phyloP scores from a whole-genome alignment of 2,329 filamentous ascomycete species.

The Curvularia eragrostidis region DNA sequence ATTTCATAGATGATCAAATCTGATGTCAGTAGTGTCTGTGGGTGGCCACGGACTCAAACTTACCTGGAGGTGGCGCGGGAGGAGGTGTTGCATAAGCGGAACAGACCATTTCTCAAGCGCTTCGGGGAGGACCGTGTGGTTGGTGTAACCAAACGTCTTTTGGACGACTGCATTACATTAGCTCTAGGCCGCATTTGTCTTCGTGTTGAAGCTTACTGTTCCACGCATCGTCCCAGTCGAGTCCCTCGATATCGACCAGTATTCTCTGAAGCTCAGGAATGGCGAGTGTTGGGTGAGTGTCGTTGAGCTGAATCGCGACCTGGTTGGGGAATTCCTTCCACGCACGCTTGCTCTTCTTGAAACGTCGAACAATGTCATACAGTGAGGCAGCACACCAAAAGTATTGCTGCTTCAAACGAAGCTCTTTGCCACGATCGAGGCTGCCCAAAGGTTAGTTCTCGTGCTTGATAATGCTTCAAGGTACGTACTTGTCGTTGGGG shows the following conservation, averaged over 20 bases:
- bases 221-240: constrained; percentile 95
- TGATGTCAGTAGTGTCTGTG: constrained; percentile 12
- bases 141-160: constrained; percentile 89
- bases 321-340: constrained; percentile 95
- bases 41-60: neutral
- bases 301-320: constrained; percentile 96
- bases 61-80: constrained; percentile 85
- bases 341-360: constrained; percentile 93
- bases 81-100: constrained; percentile 85
- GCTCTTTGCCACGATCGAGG: constrained; percentile 93
- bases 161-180: constrained; percentile 52
- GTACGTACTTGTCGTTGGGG: constrained; percentile 80
- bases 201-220: constrained; percentile 60
- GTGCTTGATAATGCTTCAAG: neutral
- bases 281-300: constrained; percentile 94
- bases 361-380: constrained; percentile 93
- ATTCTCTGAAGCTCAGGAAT: constrained; percentile 97
- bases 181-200: neutral
- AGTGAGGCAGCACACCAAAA: constrained; percentile 99
- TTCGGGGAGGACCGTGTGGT: constrained; percentile 96
- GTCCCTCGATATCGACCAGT: constrained; percentile 83
- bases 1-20: constrained; percentile 91
- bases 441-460: constrained; percentile 27
- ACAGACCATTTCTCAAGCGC: constrained; percentile 99
- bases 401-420: constrained; percentile 98